Base-by-base conservation (phyloP, 2,329 filamentous ascomycete genomes). In the Lithohypha guttulata region DNA sequence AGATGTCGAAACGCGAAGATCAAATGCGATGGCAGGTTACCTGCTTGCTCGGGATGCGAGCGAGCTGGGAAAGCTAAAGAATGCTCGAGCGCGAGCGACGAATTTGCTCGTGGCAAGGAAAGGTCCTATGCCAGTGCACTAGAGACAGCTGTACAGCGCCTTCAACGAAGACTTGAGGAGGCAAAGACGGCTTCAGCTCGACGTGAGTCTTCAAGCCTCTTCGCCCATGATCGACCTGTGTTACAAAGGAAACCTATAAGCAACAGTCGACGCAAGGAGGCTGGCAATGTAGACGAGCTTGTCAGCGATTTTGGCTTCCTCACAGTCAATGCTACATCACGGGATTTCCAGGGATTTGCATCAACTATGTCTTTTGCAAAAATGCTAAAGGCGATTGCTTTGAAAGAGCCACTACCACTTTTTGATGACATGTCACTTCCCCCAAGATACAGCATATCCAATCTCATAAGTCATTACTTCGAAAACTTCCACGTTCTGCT, bases 21-120 rank as follows among this genome's bases (percentile, higher is more conserved):
- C 58, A 95, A 93, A 77, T 98, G 91, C 55, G 91, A 96, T 64
- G 89, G 91, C 45, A 95, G 95, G 60, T 68, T 96, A 25, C 91
- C 91, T 8, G 86, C 87, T 6, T 98, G 91, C 57, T 93, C 86
- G 6, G 89, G 89, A 13, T 96, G 91, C 57, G 89, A 95, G 61
- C 87, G 86, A 62, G 84, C 85, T 10, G 86, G 87, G 20, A 81
- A 85, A 45, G 78, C 83, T 40, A 79, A 71, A 44, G 86, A 93
- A 57, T 98, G 91, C 59, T 94, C 86, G 5, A 86, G 86, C 41
- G 87, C 86, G 6, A 95, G 93, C 54, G 89, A 96, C 56, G 86
- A 95, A 58, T 96, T 95, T 61, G 87, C 89, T 1, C 74, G 86
- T 46, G 91, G 91, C 45, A 96, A 96, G 60, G 91, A 96, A 57